A percentile compares a stretch with the other conserved stretches of the same genome.
phyloP scores from a whole-genome alignment of 805 yeast genomes.

The Grigorovia transvaalensis region DNA sequence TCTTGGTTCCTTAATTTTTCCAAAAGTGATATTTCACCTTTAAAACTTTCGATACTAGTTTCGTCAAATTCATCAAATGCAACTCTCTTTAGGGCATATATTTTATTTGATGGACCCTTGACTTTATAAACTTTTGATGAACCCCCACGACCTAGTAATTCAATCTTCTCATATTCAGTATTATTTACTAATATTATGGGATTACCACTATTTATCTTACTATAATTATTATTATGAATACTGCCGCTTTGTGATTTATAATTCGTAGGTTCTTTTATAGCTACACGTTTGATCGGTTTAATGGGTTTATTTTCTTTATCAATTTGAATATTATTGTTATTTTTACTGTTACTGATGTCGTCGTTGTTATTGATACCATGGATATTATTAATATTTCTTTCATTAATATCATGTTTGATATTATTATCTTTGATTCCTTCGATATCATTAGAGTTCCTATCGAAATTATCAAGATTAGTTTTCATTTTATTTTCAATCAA shows the following conservation, averaged over 20 bases:
- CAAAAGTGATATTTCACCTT: constrained; percentile 79
- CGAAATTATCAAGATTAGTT: background rate
- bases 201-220: constrained; percentile 4
- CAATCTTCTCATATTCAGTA: constrained; percentile 59
- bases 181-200: constrained; percentile 40
- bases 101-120: constrained; percentile 42
- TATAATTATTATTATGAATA: constrained; percentile 1
- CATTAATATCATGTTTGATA: background rate
- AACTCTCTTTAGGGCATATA: constrained; percentile 75
- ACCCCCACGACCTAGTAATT: constrained; percentile 82
- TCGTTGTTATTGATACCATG: too few species aligned
- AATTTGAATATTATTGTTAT: background rate
- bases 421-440: too few species aligned
- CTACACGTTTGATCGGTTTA: constrained; percentile 1
- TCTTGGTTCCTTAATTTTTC: constrained; percentile 46
- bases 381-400: too few species aligned
- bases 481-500: too few species aligned
- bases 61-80: constrained; percentile 74
- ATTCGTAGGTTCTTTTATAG: constrained; percentile 3
- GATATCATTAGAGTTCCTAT: background rate
- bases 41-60: constrained; percentile 62
- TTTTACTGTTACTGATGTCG: background rate
- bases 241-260: background rate
- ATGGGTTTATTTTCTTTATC: background rate
- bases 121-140: constrained; percentile 85